Evolutionary conservation across 805 yeast species (phyloP).

Genomic region (Metschnikowia lunata): DNA sequence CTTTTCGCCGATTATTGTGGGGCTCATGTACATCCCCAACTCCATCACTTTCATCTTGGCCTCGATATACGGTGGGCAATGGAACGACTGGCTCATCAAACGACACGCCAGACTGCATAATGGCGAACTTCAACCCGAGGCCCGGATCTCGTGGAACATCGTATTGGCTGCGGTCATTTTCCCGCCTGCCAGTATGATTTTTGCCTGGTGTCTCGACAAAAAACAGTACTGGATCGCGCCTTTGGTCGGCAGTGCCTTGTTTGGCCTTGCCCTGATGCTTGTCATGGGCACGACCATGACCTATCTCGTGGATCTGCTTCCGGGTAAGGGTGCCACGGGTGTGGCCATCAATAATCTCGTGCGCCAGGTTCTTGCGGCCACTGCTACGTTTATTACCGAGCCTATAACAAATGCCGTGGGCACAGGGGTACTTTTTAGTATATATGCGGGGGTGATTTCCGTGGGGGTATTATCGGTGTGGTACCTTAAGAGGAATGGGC

Average conservation of each 20-base stretch:
- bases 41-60: constrained; percentile 73
- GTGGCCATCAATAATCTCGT: constrained; percentile 77
- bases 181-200: constrained; percentile 63
- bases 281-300: constrained; percentile 78
- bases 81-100: constrained; percentile 62
- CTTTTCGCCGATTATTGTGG: constrained; percentile 61
- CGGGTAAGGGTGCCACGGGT: constrained; percentile 87
- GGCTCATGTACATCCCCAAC: constrained; percentile 78
- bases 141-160: constrained; percentile 72
- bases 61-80: constrained; percentile 74
- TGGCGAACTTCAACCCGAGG: constrained; percentile 70
- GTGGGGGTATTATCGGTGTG: constrained; percentile 40
- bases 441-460: constrained; percentile 56
- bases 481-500: constrained; percentile 51
- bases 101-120: constrained; percentile 51
- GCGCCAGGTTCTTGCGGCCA: constrained; percentile 69
- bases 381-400: constrained; percentile 69
- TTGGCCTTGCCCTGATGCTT: constrained; percentile 81
- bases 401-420: constrained; percentile 69
- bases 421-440: constrained; percentile 63
- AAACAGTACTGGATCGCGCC: constrained; percentile 75
- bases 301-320: constrained; percentile 76
- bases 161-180: constrained; percentile 57
- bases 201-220: constrained; percentile 76
- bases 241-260: constrained; percentile 72